Conservation (phyloP, 257 asterid species). For the Nicotiana undulata region DNA sequence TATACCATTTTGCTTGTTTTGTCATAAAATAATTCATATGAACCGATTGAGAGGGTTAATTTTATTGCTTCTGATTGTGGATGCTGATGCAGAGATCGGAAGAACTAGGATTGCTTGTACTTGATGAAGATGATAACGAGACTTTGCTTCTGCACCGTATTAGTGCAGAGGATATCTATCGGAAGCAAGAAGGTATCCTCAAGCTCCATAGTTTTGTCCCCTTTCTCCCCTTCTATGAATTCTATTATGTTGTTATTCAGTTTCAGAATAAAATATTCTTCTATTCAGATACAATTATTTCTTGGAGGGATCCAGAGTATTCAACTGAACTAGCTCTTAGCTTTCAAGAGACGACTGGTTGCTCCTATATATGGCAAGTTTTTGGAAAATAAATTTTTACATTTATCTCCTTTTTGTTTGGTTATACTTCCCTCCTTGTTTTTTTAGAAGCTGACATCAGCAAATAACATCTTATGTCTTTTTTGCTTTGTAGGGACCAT, state of each 20-base stretch:
- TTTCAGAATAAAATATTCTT: slow-evolving; percentile 1
- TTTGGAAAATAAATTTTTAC: neutral
- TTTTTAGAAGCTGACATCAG: neutral
- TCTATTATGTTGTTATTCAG: neutral
- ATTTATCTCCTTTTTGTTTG: neutral
- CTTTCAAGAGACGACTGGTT: slow-evolving; percentile 94
- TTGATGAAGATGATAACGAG: slow-evolving; percentile 84
- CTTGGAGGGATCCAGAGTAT: slow-evolving; percentile 95
- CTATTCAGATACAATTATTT: slow-evolving; percentile 77
- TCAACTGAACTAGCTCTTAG: slow-evolving; percentile 96
- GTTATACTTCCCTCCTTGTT: neutral
- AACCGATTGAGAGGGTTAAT: neutral
- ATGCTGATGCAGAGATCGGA: slow-evolving; percentile 67
- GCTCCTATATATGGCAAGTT: slow-evolving; percentile 94
- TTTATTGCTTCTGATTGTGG: slow-evolving; percentile 12
- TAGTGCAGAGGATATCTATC: slow-evolving; percentile 86
- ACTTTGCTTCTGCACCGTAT: slow-evolving; percentile 73
- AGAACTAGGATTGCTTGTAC: slow-evolving; percentile 68
- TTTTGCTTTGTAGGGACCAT: slow-evolving; percentile 62
- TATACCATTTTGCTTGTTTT: neutral
- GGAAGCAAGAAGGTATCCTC: slow-evolving; percentile 85
- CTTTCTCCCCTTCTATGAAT: slow-evolving; percentile 3
- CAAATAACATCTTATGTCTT: neutral
- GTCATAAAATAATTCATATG: neutral
- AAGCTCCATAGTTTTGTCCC: slow-evolving; percentile 2